phyloP scores from a whole-genome alignment of 352 stramenopile genomes.

The Pythium pectinolyticum region DNA sequence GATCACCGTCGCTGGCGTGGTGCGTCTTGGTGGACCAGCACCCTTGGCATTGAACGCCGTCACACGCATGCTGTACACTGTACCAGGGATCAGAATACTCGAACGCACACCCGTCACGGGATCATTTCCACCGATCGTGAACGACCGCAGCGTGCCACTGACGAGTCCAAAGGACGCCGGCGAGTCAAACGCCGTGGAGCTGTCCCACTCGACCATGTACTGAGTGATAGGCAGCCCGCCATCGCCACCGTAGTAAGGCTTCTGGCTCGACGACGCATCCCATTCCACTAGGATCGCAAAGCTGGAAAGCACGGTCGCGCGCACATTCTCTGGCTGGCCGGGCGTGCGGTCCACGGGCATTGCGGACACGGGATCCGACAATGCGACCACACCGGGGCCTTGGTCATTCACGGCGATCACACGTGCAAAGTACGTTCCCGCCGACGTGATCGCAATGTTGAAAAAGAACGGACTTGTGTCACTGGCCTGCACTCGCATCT shows the following conservation, averaged over 20 bases:
- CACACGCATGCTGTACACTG: conserved; percentile 76
- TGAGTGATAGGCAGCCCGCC: conserved; percentile 91
- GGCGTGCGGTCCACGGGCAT: conserved; percentile 73
- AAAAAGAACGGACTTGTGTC: conserved; percentile 82
- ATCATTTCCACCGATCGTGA: conserved; percentile 92
- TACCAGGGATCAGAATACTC: conserved; percentile 72
- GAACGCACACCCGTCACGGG: conserved; percentile 91
- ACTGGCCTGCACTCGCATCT: conserved; percentile 39
- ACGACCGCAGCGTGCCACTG: conserved; percentile 44
- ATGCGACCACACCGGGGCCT: conserved; percentile 52
- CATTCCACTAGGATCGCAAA: conserved; percentile 93
- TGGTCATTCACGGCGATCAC: conserved; percentile 92
- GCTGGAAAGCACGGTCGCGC: conserved; percentile 78
- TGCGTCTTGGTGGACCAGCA: conserved; percentile 43
- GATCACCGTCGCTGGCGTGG: conserved; percentile 46
- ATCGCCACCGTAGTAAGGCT: conserved; percentile 88
- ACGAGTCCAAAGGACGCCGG: conserved; percentile 76
- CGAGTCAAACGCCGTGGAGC: conserved; percentile 85
- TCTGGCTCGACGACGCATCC: conserved; percentile 78
- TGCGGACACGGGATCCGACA: conserved; percentile 49
- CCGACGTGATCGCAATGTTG: conserved; percentile 82
- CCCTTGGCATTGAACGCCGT: conserved; percentile 79
- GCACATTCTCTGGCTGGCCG: conserved; percentile 59
- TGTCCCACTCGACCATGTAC: conserved; percentile 97
- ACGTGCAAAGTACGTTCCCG: conserved; percentile 84